phyloP scores from a whole-genome alignment of 208 protist genomes.

The Trypanosoma rangeli region DNA sequence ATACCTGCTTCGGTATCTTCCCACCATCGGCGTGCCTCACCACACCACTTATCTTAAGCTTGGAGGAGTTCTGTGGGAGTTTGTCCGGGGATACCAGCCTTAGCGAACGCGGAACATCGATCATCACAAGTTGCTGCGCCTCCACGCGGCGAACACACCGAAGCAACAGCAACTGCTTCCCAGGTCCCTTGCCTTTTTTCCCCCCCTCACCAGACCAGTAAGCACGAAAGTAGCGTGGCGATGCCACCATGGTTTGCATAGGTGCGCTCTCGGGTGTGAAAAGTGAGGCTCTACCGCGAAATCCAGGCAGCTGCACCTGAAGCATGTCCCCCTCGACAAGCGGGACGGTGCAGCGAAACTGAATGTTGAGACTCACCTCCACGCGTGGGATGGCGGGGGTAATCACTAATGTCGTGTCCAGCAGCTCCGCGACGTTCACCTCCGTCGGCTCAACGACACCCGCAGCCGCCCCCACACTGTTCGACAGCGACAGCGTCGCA shows the following conservation, averaged over 20 bases:
- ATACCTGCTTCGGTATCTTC: constrained; percentile 60
- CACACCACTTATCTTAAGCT: constrained; percentile 79
- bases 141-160: constrained; percentile 55
- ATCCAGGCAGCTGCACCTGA: constrained; percentile 62
- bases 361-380: constrained; percentile 53
- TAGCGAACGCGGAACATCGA: constrained; percentile 53
- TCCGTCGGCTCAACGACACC: constrained; percentile 14
- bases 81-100: constrained; percentile 65
- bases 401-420: constrained; percentile 50
- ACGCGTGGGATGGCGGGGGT: constrained; percentile 55
- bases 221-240: constrained; percentile 50
- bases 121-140: constrained; percentile 47
- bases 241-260: constrained; percentile 8
- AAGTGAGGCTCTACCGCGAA: constrained; percentile 45
- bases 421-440: constrained; percentile 47
- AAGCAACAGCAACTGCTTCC: constrained; percentile 70
- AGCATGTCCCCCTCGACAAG: constrained; percentile 62
- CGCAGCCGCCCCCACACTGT: not conserved
- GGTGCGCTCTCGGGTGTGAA: constrained; percentile 48
- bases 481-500: constrained; percentile 12
- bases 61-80: constrained; percentile 64
- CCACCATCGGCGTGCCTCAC: constrained; percentile 43
- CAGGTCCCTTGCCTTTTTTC: constrained; percentile 49
- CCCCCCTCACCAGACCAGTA: constrained; percentile 77
- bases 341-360: constrained; percentile 68